Percentiles rank a stretch among this genome's conserved stretches.
Evolutionary conservation across 805 yeast species (phyloP).

Genomic region (Candida parachauliodes): DNA sequence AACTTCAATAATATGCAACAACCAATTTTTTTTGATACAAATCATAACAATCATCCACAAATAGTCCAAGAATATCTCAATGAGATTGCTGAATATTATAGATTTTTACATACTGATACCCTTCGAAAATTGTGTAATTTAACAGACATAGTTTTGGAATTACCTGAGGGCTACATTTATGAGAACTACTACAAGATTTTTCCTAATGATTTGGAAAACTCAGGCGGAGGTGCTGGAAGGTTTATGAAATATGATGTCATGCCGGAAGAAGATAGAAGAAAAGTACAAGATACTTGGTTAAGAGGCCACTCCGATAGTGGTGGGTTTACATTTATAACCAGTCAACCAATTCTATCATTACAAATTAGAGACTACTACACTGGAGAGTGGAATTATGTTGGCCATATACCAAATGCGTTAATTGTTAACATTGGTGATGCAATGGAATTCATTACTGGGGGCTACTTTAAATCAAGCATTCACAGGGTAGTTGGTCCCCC

Average conservation of each 20-base stretch:
- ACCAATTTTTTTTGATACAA: constrained; percentile 16
- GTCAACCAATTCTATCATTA: constrained; percentile 28
- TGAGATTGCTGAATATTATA: constrained; percentile 21
- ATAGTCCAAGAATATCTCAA: constrained; percentile 19
- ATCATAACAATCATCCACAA: constrained; percentile 21
- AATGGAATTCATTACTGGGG: constrained; percentile 29
- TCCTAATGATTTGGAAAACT: constrained; percentile 19
- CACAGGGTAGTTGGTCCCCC: constrained; percentile 27
- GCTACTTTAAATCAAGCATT: constrained; percentile 23
- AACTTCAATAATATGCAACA: constrained; percentile 26
- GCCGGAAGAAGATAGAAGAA: constrained; percentile 20
- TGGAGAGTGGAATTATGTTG: constrained; percentile 29
- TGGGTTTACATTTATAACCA: constrained; percentile 28
- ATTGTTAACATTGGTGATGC: constrained; percentile 30
- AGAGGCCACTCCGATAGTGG: constrained; percentile 31
- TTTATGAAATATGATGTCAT: constrained; percentile 26
- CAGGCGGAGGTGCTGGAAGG: constrained; percentile 28
- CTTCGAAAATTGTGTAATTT: constrained; percentile 21
- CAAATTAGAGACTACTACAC: constrained; percentile 28
- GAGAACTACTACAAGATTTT: constrained; percentile 25
- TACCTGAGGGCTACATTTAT: constrained; percentile 27
- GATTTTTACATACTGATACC: constrained; percentile 18
- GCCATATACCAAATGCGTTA: constrained; percentile 25
- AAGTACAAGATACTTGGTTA: constrained; percentile 24
- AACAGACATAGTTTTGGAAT: constrained; percentile 24